Conservation (phyloP, 805 yeast species). For the Myxozyma lipomycoides region DNA sequence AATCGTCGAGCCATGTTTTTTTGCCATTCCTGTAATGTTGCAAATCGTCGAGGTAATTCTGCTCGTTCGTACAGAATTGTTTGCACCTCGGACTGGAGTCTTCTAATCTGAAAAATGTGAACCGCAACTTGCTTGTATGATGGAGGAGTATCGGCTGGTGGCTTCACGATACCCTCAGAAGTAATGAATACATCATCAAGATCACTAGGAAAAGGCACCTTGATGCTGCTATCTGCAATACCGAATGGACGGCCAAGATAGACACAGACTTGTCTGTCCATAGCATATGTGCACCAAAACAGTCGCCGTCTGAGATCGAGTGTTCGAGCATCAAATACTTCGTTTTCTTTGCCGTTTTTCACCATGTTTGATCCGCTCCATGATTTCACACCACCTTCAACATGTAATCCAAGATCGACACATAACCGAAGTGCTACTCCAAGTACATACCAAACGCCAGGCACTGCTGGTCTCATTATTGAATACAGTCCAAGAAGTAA, state of each 20-base stretch:
- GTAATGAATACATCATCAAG: slow-evolving; percentile 68
- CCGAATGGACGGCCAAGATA: slow-evolving; percentile 86
- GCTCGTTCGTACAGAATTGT: slow-evolving; percentile 65
- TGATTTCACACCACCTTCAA: slow-evolving; percentile 45
- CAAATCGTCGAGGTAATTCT: slow-evolving; percentile 63
- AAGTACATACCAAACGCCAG: slow-evolving; percentile 88
- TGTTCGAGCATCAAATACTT: slow-evolving; percentile 47
- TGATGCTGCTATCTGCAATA: slow-evolving; percentile 74
- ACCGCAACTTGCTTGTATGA: slow-evolving; percentile 67
- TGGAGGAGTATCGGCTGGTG: slow-evolving; percentile 30
- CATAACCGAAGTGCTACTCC: slow-evolving; percentile 77
- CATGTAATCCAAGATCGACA: slow-evolving; percentile 80
- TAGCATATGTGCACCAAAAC: slow-evolving; percentile 85
- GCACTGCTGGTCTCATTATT: slow-evolving; percentile 81
- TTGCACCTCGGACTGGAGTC: slow-evolving; percentile 74
- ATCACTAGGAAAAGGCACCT: slow-evolving; percentile 65
- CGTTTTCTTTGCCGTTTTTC: slow-evolving; percentile 20
- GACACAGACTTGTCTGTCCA: slow-evolving; percentile 82
- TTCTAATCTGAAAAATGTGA: slow-evolving; percentile 64
- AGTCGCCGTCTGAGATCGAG: slow-evolving; percentile 68
- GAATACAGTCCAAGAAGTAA: slow-evolving; percentile 66
- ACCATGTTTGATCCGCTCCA: slow-evolving; percentile 28
- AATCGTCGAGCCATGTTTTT: slow-evolving; percentile 48
- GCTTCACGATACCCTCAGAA: slow-evolving; percentile 34
- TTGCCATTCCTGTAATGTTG: slow-evolving; percentile 60